Evolutionary conservation across 441 rosid species (phyloP), one percentile per base, ranked within the genome.

Genomic region (Aleurites moluccanus): DNA sequence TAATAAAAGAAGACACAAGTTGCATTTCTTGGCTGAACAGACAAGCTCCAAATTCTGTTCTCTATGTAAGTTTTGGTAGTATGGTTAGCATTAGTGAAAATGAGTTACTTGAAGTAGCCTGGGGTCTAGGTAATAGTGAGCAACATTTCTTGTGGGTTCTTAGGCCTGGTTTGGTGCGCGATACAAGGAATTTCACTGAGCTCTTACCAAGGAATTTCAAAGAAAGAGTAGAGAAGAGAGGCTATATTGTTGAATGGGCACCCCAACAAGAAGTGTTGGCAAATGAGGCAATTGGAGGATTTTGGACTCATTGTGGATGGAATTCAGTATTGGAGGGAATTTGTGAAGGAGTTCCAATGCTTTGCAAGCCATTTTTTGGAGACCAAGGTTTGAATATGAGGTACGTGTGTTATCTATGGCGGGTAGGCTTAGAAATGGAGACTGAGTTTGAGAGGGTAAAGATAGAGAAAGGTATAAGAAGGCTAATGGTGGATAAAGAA

Each of bases 91-190:
- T 40, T 5, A 40, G 8, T 40, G 44, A 40, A 9, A 9, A 40
- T 40, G 44, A 40, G 10, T 40, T 40, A 40, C 44, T 40, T 9
- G 44, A 40, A 9, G 44, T 40, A 40, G 44, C 44, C 50, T 84
- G 84, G 85, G 90, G 87, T 0, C 53, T 89, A 59, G 80, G 77
- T 23, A 83, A 86, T 27, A 80, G 89, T 64, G 73, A 82, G 52
- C 78, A 73, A 9, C 44, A 5, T 40, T 40, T 40, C 44, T 40
- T 40, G 44, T 40, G 44, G 44, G 44, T 40, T 5, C 44, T 40
- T 40, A 40, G 44, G 44, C 44, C 44, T 40, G 44, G 44, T 40
- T 40, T 40, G 1, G 44, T 40, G 1, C 44, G 44, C 10, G 44
- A 9, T 40, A 0, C 44, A 40, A 27, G 28, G 28, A 9, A 40